Percentiles rank a stretch among this genome's conserved stretches.
Evolutionary conservation across 768 basidiomycete genomes (phyloP).

Genomic region (Tricholoma bakamatsutake): DNA sequence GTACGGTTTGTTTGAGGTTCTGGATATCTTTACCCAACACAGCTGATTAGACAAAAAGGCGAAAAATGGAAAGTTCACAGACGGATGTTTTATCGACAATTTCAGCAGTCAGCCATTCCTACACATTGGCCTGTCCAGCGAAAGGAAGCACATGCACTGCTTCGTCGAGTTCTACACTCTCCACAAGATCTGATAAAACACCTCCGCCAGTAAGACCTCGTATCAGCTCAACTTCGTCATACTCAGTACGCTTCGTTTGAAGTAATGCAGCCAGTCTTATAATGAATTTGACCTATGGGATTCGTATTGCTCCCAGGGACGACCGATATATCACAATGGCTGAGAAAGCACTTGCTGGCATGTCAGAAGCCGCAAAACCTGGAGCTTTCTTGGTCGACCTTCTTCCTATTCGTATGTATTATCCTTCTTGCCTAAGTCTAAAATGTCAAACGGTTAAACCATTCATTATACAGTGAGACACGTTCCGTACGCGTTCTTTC

Average conservation of each 20-base stretch:
- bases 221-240: neutral
- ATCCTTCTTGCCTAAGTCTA: neutral
- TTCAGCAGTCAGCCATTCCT: conserved; percentile 36
- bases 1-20: conserved; percentile 27
- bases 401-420: conserved; percentile 32
- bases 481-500: conserved; percentile 30
- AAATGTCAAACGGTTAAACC: neutral
- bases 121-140: conserved; percentile 39
- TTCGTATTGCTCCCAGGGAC: conserved; percentile 33
- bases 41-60: conserved; percentile 25
- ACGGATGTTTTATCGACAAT: conserved; percentile 47
- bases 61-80: conserved; percentile 48
- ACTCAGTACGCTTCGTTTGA: neutral
- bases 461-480: conserved; percentile 36
- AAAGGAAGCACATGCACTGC: conserved; percentile 39
- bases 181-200: conserved; percentile 42
- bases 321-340: conserved; percentile 47
- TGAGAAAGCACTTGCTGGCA: conserved; percentile 44
- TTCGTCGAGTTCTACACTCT: conserved; percentile 37
- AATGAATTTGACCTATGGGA: conserved; percentile 50
- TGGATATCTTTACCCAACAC: neutral
- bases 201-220: conserved; percentile 38
- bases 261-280: conserved; percentile 48
- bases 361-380: conserved; percentile 43
- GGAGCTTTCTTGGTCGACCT: conserved; percentile 50